Base-by-base conservation (phyloP, 441 rosid genomes). In the Pelargonium cotyledonis region DNA sequence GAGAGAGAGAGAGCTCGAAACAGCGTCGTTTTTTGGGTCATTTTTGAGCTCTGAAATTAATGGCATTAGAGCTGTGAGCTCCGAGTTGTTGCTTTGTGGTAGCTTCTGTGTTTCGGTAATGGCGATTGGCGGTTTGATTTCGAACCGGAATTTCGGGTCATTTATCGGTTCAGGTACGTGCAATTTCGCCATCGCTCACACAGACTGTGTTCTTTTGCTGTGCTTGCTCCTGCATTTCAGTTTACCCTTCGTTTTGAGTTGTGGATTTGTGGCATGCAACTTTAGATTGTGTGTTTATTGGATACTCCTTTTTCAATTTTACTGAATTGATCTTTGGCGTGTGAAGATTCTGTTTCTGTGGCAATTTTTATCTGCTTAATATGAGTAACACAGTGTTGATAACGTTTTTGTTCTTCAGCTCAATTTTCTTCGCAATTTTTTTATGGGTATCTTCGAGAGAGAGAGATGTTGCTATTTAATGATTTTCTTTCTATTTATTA, bases 41-140 rank as follows among this genome's bases (percentile, higher is more conserved):
- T 58, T 80, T 68, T 47, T 29, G 26, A 46, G 38, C 55, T 68
- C 63, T 65, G 73, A 55, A 68, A 82, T 29, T 29, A 29, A 29
- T 57, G 62, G 62, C 23, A 6, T 57, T 18, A 57, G 62, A 57
- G 62, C 26, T 18, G 62, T 12, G 18, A 57, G 26, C 62, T 57
- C 10, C 12, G 8, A 18, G 10, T 57, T 23, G 5, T 18, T 80
- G 80, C 68, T 76, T 26, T 78, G 77, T 43, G 6, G 21, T 63
- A 66, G 46, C 68, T 72, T 40, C 18, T 29, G 5, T 63, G 72
- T 68, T 71, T 81, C 15, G 71, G 63, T 72, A 76, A 94, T 94
- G 97, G 90, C 91, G 64, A 84, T 90, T 72, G 96, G 92, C 70
- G 80, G 89, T 77, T 80, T 95, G 79, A 79, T 90, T 83, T 86